phyloP scores from a whole-genome alignment of 495 filamentous ascomycete species.

The Hyphodiscus hymeniophilus region DNA sequence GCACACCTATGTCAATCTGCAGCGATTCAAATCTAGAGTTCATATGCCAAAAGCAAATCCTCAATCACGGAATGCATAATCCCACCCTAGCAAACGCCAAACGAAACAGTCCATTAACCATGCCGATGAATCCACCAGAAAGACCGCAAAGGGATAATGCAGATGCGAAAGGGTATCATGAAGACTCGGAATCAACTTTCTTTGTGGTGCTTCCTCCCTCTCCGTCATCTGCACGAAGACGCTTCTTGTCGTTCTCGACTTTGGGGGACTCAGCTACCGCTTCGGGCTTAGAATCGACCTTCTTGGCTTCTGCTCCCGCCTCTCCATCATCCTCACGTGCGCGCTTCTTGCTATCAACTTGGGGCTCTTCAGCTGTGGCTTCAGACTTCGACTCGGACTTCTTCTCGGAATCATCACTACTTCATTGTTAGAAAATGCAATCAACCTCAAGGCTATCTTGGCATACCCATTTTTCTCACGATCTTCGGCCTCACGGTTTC shows the following conservation, averaged over 20 bases:
- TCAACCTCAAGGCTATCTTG: not conserved
- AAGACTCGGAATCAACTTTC: constrained; percentile 34
- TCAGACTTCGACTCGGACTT: too few species aligned
- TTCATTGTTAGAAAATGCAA: constrained; percentile 16
- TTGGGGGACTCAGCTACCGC: constrained; percentile 13
- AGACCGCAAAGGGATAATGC: not conserved
- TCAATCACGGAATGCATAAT: not conserved
- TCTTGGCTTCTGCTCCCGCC: constrained; percentile 28
- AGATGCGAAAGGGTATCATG: constrained; percentile 19
- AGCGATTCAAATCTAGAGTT: not conserved
- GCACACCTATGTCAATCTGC: not conserved
- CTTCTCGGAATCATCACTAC: constrained; percentile 26
- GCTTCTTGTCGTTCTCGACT: constrained; percentile 22
- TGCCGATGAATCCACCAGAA: constrained; percentile 2
- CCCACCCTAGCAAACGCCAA: constrained; percentile 2
- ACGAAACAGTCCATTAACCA: not conserved
- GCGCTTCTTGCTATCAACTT: constrained; percentile 22
- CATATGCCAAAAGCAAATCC: too few species aligned
- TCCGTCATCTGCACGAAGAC: constrained; percentile 20
- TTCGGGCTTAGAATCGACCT: constrained; percentile 38
- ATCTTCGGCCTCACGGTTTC: constrained; percentile 21
- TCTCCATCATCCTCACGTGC: constrained; percentile 19
- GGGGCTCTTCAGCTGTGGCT: too few species aligned
- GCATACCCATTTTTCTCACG: constrained; percentile 23
- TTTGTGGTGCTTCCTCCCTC: constrained; percentile 29